phyloP scores from a whole-genome alignment of 23 red algal genomes.

The Gracilaria domingensis region DNA sequence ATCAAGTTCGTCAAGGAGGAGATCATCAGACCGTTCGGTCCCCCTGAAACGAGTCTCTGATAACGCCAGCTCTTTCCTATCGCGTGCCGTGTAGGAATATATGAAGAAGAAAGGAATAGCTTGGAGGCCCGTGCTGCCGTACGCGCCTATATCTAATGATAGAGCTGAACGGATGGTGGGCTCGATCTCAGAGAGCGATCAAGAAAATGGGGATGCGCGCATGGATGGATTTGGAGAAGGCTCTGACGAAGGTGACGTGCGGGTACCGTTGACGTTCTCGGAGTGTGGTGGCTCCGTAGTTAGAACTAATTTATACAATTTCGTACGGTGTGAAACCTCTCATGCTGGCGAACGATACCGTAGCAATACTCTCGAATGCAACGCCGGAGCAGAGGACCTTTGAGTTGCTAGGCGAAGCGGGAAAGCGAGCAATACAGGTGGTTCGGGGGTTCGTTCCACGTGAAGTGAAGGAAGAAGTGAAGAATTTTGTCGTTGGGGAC shows the following conservation, averaged over 20 bases:
- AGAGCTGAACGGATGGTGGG: neutral
- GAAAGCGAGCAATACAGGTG: too few species aligned
- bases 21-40: neutral
- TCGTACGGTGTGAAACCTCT: neutral
- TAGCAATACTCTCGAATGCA: neutral
- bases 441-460: too few species aligned
- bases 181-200: neutral
- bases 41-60: neutral
- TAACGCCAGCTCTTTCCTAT: neutral
- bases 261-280: neutral
- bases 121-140: neutral
- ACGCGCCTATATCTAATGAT: slow-evolving; percentile 11
- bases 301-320: slow-evolving; percentile 2
- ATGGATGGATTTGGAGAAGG: neutral
- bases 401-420: too few species aligned
- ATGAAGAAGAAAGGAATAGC: neutral
- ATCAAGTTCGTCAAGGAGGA: neutral
- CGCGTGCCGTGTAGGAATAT: neutral
- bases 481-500: too few species aligned
- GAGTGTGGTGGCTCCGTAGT: neutral
- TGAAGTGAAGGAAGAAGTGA: too few species aligned
- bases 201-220: neutral
- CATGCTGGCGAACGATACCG: neutral
- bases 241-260: neutral
- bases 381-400: neutral